Base-by-base conservation (phyloP, 1,284 basidiomycete species). In the Fomitopsis palustris region DNA sequence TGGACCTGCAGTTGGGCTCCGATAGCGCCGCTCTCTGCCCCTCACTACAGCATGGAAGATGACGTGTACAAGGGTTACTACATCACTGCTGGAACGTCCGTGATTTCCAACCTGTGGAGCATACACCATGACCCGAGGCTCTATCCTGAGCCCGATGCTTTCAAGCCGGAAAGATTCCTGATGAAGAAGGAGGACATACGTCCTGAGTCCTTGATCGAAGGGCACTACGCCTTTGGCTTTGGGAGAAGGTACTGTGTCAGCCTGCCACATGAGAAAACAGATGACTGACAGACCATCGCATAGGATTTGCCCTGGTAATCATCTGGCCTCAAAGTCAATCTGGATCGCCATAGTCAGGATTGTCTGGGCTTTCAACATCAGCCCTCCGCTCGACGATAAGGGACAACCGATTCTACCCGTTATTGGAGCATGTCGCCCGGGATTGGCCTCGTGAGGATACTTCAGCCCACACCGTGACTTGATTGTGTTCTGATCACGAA, bases 171-270 rank as follows among this genome's bases (percentile, higher is more conserved):
- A 35, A 56, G 63, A 0, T 66, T 56, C 53, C 37, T 65, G 10
- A 53, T 54, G 7, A 47, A 0, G 23, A 62, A 21, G 60, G 58
- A n/a, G 51, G 57, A 37, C 8, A 60, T 3, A 51, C 54, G 27
- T 3, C 54, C 12, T 7, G 9, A 10, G 56, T 55, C 14, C 21
- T 29, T 6, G 60, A 61, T 19, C 57, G 60, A 3, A 4, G 17
- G 8, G 14, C 39, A 19, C 17, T 47, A n/a, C 19, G 51, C 45
- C 1, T 65, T 65, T 29, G 64, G 62, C 0, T 61, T 41, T 17
- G 64, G 62, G 8, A 58, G 64, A 42, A 57, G 64, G 64, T 57
- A 19, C 4, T n/a, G n/a, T n/a, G n/a, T n/a, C n/a, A n/a, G n/a
- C n/a, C n/a, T n/a, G n/a, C n/a, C n/a, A n/a, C n/a, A n/a, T n/a